Base-by-base conservation (phyloP, 2,329 filamentous ascomycete genomes). In the Monosporascus ibericus region DNA sequence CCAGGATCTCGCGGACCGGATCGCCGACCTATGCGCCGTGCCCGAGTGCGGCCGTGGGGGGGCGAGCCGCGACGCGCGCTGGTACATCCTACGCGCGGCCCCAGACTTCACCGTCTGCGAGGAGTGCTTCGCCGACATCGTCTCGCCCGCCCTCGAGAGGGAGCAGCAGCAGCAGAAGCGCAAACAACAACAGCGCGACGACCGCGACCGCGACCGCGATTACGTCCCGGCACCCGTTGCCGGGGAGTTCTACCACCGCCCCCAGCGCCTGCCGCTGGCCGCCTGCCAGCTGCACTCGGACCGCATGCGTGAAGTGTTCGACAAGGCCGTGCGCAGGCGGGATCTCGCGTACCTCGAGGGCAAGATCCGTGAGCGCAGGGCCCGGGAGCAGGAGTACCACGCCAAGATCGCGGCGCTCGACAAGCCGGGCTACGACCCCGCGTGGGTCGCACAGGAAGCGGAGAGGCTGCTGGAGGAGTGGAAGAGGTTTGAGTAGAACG, bases 71-170 rank as follows among this genome's bases (percentile, higher is more conserved):
- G 78, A 82, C 51, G 79, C 77, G 14, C 73, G 78, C 39, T 96
- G 92, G 92, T 85, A 95, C 67, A 84, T 81, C 51, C 90, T 95
- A 67, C 82, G 87, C 1, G 76, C 81, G 15, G 72, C 95, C 0
- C 88, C 87, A 0, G 81, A 91, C 47, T 83, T 96, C 62, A 90
- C 87, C 1, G 86, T 95, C 4, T 97, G 92, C 69, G 84, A 88
- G 58, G 89, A 92, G 68, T 97, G 92, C 68, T 96, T 88, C 66
- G 81, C 89, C 17, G 84, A 90, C 22, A 80, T 90, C 1, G 82
- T 96, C n/a, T 82, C 80, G 69, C 90, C 91, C 1, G 22, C 24
- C 22, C 5, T 46, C 9, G n/a, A 25, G 22, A 3, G 25, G 42
- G 11, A 25, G 14, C 42, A 46, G 42, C 42, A 46, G 42, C 42